Percentiles rank a stretch among this genome's conserved stretches.
Conservation (phyloP, 1,284 basidiomycete genomes). For the Puccinia novopanici region DNA sequence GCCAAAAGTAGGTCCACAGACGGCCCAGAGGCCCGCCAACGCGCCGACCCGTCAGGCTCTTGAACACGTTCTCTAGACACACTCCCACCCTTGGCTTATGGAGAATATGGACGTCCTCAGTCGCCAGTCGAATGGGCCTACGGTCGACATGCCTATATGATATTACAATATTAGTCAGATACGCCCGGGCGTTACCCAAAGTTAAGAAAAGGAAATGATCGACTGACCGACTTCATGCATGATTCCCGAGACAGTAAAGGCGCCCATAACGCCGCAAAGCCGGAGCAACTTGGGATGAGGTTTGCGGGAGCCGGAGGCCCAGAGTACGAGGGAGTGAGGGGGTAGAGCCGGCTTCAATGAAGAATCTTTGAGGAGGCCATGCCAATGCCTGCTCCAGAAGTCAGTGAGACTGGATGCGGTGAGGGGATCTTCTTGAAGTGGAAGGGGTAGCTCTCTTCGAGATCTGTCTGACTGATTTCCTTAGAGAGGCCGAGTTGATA, state of each 20-base stretch:
- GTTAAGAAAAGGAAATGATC: too few species aligned
- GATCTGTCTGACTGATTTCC: neutral
- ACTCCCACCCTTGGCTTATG: conserved; percentile 53
- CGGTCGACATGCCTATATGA: conserved; percentile 1
- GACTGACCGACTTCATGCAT: conserved; percentile 22
- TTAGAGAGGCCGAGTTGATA: too few species aligned
- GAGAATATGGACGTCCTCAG: conserved; percentile 52
- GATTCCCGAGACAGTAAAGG: conserved; percentile 24
- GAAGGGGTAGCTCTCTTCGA: neutral
- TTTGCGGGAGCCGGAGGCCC: neutral
- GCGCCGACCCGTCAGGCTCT: conserved; percentile 30
- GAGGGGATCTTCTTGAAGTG: neutral
- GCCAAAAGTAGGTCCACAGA: conserved; percentile 50
- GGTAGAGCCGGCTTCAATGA: conserved; percentile 31
- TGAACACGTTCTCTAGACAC: conserved; percentile 52
- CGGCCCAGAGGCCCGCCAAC: conserved; percentile 51
- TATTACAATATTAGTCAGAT: neutral
- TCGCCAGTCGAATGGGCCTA: neutral
- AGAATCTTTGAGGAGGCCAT: conserved; percentile 9
- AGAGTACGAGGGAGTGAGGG: neutral
- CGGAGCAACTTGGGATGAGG: neutral
- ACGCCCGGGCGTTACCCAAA: neutral
- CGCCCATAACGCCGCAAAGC: neutral
- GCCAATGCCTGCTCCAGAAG: conserved; percentile 40
- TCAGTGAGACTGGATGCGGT: conserved; percentile 11